These are phyloP conservation scores for Bipolaris bicolor DNA, from an alignment of 2,329 filamentous ascomycete species.

Conservation along the genomic window DNA sequence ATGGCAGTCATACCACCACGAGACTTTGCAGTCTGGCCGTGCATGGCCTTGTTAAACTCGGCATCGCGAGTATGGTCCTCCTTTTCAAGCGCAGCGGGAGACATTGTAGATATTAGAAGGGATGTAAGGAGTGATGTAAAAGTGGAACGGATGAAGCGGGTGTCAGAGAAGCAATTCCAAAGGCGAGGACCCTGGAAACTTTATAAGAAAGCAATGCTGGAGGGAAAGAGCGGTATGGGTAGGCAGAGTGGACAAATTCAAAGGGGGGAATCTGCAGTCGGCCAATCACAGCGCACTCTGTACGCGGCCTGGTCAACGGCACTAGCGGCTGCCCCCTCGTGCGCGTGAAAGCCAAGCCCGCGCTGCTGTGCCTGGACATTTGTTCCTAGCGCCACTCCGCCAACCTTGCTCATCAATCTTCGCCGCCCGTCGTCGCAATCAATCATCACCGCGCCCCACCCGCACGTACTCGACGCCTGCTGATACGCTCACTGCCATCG, in stretches of 20 bases:
- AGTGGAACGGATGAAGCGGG: constrained; percentile 5
- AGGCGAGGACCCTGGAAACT: constrained; percentile 20
- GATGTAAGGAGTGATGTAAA: constrained; percentile 1
- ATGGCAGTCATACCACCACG: constrained; percentile 80
- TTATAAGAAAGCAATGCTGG: constrained; percentile 21
- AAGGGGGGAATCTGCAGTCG: constrained; percentile 11
- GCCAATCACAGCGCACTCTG: constrained; percentile 25
- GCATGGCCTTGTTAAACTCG: constrained; percentile 87
- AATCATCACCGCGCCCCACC: constrained; percentile 21
- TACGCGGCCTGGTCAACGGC: constrained; percentile 21
- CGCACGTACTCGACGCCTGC: constrained; percentile 16
- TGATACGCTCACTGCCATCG: constrained; percentile 15
- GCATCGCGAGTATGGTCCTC: constrained; percentile 88
- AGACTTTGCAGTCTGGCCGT: constrained; percentile 73
- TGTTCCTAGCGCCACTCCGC: constrained; percentile 27
- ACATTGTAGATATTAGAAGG: constrained; percentile 51
- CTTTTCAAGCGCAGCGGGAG: constrained; percentile 69
- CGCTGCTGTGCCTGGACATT: constrained; percentile 22
- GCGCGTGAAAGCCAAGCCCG: constrained; percentile 17
- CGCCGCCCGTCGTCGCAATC: constrained; percentile 6
- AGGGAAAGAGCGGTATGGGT: constrained; percentile 35
- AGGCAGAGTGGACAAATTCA: constrained; percentile 31
- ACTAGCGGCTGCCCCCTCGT: constrained; percentile 21
- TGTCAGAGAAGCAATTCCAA: constrained; percentile 25
- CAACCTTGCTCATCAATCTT: constrained; percentile 8